Conservation (phyloP, 805 yeast species). For the Schwanniomyces vanrijiae region DNA sequence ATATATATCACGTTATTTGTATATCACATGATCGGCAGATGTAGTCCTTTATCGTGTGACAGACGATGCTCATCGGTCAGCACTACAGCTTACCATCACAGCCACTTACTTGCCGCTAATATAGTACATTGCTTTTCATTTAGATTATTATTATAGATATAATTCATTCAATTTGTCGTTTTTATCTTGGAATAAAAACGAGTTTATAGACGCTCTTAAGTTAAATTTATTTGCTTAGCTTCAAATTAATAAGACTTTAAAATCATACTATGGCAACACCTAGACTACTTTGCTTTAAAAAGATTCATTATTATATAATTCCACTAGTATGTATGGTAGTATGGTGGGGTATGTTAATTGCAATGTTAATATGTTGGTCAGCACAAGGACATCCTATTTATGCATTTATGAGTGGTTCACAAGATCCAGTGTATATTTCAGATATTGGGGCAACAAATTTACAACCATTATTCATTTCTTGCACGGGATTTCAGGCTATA, state of each 20-base stretch:
- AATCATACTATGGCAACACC: slow-evolving; percentile 3
- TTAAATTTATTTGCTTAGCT: no score
- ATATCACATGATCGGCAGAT: neutral
- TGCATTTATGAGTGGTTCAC: slow-evolving; percentile 46
- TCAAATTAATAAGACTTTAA: no score
- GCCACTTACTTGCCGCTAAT: neutral
- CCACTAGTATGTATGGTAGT: slow-evolving; percentile 67
- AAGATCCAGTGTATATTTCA: slow-evolving; percentile 68
- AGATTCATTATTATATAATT: slow-evolving; percentile 51
- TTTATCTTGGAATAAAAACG: no score
- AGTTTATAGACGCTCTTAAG: no score
- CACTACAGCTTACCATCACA: neutral
- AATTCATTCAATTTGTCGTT: no score
- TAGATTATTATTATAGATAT: no score
- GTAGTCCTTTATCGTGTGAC: neutral
- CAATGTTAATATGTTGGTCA: slow-evolving; percentile 77
- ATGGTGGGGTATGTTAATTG: slow-evolving; percentile 92
- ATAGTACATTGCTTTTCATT: neutral
- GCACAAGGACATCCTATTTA: slow-evolving; percentile 77
- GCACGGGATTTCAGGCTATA: slow-evolving; percentile 76
- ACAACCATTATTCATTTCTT: slow-evolving; percentile 79
- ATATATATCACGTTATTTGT: no score
- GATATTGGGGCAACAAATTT: slow-evolving; percentile 86
- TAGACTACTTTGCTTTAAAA: slow-evolving; percentile 28
- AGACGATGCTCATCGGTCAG: neutral